Conservation (phyloP, 305 asterid species). For the Rubia tinctorum region DNA sequence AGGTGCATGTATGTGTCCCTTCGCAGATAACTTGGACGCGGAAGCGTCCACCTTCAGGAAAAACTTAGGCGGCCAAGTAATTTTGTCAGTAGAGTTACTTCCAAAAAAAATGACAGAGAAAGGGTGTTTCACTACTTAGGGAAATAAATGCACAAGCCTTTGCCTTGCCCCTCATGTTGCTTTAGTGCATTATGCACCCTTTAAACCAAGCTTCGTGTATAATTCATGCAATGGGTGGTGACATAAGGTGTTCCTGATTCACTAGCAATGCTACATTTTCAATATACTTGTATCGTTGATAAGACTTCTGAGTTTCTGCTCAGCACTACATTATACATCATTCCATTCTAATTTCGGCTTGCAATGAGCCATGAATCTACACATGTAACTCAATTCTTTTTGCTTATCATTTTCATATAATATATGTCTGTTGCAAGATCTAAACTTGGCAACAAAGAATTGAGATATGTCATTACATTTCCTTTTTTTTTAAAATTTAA, state of each 20-base stretch:
- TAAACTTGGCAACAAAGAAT: neutral
- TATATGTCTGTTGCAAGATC: neutral
- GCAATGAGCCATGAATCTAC: neutral
- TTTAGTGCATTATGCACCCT: no score
- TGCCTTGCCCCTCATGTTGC: no score
- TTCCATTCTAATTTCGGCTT: neutral
- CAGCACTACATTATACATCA: neutral
- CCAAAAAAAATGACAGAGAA: no score
- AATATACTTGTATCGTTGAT: neutral
- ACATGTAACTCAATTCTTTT: neutral
- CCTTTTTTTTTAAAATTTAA: neutral
- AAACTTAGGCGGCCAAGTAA: no score
- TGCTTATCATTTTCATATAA: neutral
- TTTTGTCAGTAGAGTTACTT: no score
- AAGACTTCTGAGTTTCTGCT: neutral
- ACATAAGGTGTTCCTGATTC: neutral
- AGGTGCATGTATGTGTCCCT: no score
- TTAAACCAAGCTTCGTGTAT: neutral
- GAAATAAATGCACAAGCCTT: no score
- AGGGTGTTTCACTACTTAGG: no score
- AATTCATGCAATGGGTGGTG: neutral
- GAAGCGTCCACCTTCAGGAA: no score
- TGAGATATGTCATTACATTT: neutral
- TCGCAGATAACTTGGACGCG: no score
- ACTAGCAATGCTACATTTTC: neutral